These are phyloP conservation scores for Citeromyces siamensis DNA, from an alignment of 1,139 yeast genomes.

Conservation along the genomic window DNA sequence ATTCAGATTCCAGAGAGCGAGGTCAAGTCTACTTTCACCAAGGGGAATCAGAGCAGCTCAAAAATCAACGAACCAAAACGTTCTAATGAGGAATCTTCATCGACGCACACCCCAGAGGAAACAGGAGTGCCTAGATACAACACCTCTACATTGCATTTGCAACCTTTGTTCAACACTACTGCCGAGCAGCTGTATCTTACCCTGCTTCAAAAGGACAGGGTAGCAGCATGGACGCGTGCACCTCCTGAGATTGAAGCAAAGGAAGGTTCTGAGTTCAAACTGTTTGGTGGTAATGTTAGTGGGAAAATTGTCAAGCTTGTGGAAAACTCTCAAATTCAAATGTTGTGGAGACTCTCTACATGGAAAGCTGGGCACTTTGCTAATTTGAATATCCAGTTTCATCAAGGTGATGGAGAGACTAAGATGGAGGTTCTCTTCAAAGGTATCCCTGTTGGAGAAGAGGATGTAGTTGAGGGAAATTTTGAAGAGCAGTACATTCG, in stretches of 20 bases:
- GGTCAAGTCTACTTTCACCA: conserved; percentile 56
- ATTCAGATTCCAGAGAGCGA: conserved; percentile 57
- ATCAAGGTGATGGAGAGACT: conserved; percentile 76
- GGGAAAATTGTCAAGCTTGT: conserved; percentile 56
- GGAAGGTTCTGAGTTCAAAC: conserved; percentile 50
- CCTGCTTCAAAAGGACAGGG: conserved; percentile 60
- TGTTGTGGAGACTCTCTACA: conserved; percentile 78
- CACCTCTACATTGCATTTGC: conserved; percentile 68
- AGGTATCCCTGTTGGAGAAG: conserved; percentile 97
- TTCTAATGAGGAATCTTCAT: conserved; percentile 1
- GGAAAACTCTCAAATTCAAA: conserved; percentile 46
- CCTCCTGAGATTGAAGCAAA: conserved; percentile 49
- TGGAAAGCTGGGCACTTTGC: conserved; percentile 87
- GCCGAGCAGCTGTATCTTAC: conserved; percentile 78
- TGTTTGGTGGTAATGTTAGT: conserved; percentile 83
- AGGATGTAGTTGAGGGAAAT: conserved; percentile 74
- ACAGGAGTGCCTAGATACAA: conserved; percentile 44
- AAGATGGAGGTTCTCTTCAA: conserved; percentile 65
- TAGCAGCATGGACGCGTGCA: conserved; percentile 85
- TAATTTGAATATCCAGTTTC: conserved; percentile 47
- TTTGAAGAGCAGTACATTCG: conserved; percentile 83
- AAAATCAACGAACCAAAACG: conserved; percentile 10
- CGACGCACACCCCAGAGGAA: conserved; percentile 8
- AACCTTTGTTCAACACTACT: conserved; percentile 74
- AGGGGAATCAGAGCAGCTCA: conserved; percentile 36